Evolutionary conservation across 345 rosid genomes (phyloP).

Genomic region (Cardamine occulta): DNA sequence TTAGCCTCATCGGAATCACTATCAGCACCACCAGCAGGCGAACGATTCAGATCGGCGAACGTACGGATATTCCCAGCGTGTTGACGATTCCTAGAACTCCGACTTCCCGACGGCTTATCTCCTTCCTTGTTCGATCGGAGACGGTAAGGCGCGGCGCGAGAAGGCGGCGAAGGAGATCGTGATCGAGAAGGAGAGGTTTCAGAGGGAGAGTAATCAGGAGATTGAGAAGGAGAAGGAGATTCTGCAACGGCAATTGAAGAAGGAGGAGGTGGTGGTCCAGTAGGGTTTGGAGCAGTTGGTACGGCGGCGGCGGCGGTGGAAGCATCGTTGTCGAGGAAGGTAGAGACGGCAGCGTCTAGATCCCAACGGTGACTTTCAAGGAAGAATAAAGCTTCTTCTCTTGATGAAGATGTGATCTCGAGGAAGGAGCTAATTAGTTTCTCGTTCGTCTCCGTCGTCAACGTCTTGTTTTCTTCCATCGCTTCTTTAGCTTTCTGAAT

Average conservation of each 20-base stretch:
- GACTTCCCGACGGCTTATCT: conserved; percentile 49
- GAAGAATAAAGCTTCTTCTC: conserved; percentile 82
- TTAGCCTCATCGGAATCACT: conserved; percentile 71
- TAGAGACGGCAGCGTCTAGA: conserved; percentile 89
- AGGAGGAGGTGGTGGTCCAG: conserved; percentile 17
- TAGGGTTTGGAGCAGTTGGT: conserved; percentile 30
- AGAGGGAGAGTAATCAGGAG: conserved; percentile 60
- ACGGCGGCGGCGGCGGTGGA: conserved; percentile 24
- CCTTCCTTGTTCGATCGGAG: conserved; percentile 51
- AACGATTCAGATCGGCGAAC: conserved; percentile 82
- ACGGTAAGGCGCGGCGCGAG: conserved; percentile 55
- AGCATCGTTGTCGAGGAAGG: conserved; percentile 71
- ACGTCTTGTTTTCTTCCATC: conserved; percentile 40
- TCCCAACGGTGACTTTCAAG: conserved; percentile 88
- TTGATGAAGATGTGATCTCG: conserved; percentile 86
- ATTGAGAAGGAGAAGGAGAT: conserved; percentile 51
- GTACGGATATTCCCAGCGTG: conserved; percentile 70
- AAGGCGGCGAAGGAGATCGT: conserved; percentile 63
- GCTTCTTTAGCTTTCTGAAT: neutral
- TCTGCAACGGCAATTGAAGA: conserved; percentile 28
- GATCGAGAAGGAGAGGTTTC: conserved; percentile 62
- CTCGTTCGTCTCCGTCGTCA: conserved; percentile 29
- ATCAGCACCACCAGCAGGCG: conserved; percentile 43
- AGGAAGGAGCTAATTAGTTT: conserved; percentile 65
- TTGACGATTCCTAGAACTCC: conserved; percentile 44